Evolutionary conservation across 78 protist genomes (phyloP).

Genomic region (Dictyostelium firmibasis): DNA sequence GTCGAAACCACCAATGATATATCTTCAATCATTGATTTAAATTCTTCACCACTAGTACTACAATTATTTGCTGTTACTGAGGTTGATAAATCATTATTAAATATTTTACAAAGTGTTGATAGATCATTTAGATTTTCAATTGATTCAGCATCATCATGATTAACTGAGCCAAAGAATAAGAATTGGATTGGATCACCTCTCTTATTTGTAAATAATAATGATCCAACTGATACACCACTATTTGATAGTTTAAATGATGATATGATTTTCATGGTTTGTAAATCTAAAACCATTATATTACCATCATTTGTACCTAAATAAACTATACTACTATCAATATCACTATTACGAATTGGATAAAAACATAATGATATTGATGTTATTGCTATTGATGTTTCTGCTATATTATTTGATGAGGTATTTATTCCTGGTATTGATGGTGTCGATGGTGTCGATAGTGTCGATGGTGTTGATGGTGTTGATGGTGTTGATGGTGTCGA

Average conservation of each 20-base stretch:
- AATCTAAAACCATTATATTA: not conserved
- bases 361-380: conserved; percentile 6
- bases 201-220: not conserved
- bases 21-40: conserved; percentile 1
- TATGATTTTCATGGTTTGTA: not conserved
- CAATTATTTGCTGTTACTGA: not conserved
- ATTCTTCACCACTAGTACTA: not conserved
- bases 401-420: too few species aligned
- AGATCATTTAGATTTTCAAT: not conserved
- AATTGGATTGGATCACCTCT: not conserved
- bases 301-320: not conserved
- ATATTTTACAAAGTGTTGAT: not conserved
- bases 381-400: not conserved
- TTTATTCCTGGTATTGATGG: not conserved
- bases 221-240: not conserved
- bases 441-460: not conserved
- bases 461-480: not conserved
- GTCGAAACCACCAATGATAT: not conserved
- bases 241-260: not conserved
- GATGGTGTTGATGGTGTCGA: not conserved
- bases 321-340: not conserved
- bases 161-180: not conserved
- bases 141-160: conserved; percentile 3
- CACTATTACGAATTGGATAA: conserved; percentile 18
- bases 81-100: not conserved